These are phyloP conservation scores for Eucalyptus erythrocorys DNA, from an alignment of 345 rosid species.

Conservation along the genomic window DNA sequence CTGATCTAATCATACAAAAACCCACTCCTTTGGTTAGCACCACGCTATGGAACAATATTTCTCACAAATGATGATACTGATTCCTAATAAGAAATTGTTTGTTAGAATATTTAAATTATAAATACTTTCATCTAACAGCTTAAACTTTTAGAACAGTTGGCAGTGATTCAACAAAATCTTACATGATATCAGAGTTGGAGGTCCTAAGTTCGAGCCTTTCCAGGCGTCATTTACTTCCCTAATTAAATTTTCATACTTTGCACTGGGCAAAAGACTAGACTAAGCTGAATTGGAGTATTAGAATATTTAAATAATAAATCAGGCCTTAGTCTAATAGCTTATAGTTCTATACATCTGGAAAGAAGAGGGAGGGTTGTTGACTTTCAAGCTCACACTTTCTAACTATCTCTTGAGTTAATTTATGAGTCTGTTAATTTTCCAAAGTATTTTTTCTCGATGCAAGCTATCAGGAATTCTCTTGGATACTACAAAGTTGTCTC, in stretches of 20 bases:
- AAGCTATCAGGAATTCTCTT: conserved; percentile 47
- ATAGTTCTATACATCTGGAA: background rate
- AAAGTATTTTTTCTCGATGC: background rate
- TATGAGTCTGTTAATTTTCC: background rate
- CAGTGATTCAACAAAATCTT: too few species aligned
- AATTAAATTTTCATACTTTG: too few species aligned
- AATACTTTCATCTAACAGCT: too few species aligned
- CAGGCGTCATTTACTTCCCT: too few species aligned
- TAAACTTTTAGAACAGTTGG: too few species aligned
- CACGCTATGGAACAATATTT: background rate
- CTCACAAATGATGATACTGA: background rate
- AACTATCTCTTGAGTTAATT: background rate
- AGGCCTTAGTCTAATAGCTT: too few species aligned
- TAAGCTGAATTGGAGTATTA: too few species aligned
- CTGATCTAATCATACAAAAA: background rate
- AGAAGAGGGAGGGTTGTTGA: background rate
- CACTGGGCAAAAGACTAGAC: fast-evolving
- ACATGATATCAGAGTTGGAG: too few species aligned
- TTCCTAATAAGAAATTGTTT: background rate
- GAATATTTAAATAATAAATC: too few species aligned
- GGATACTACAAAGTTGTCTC: conserved; percentile 35
- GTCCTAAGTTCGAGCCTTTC: too few species aligned
- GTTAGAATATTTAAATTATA: too few species aligned
- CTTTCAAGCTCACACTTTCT: background rate
- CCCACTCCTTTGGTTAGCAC: background rate